Evolutionary conservation across 352 stramenopile species (phyloP).

Genomic region (Phytophthora colocasiae): DNA sequence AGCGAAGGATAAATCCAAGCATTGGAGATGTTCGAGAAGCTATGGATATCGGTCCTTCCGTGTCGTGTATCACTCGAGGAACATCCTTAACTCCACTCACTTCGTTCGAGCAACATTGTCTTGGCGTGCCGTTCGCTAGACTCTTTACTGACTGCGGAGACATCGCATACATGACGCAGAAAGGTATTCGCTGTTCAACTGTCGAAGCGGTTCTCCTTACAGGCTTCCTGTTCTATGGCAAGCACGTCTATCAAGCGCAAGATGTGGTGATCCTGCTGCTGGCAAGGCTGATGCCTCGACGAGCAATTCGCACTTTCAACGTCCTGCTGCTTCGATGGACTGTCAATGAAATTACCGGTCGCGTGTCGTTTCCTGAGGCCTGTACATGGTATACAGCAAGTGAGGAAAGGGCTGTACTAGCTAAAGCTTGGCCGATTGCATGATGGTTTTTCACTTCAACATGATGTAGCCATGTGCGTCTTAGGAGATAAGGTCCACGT

Average conservation of each 20-base stretch:
- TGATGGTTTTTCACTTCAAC: not conserved
- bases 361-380: constrained; percentile 8
- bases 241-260: constrained; percentile 19
- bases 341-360: constrained; percentile 4
- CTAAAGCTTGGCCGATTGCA: too few species aligned
- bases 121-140: constrained; percentile 21
- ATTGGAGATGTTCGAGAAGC: not conserved
- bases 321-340: constrained; percentile 22
- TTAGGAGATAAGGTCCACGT: constrained; percentile 13
- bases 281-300: too few species aligned
- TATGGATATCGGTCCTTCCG: constrained; percentile 2
- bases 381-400: too few species aligned
- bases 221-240: constrained; percentile 19
- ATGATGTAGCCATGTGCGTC: constrained; percentile 20
- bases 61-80: not conserved
- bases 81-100: constrained; percentile 3
- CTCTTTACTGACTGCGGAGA: constrained; percentile 34
- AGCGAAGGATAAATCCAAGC: too few species aligned
- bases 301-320: constrained; percentile 26
- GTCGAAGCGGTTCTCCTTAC: constrained; percentile 19
- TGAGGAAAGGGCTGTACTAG: too few species aligned
- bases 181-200: too few species aligned
- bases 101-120: constrained; percentile 26
- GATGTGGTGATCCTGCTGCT: not conserved
- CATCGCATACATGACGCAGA: constrained; percentile 13